Evolutionary conservation across 176 grass and related monocot species (phyloP).

Genomic region (Echinochloa phyllopogon): DNA sequence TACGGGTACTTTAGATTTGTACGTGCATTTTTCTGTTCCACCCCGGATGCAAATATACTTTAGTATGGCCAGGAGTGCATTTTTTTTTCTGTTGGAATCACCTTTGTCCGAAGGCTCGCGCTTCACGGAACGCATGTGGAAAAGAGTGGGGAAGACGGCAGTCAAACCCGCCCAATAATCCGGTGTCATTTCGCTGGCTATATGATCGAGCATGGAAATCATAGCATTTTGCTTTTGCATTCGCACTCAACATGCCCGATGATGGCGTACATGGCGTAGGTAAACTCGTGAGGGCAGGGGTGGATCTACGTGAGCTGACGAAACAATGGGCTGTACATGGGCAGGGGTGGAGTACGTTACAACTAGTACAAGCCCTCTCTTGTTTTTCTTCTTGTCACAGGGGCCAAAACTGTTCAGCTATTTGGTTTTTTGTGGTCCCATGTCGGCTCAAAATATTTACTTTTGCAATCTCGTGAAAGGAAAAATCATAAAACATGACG

Average conservation of each 20-base stretch:
- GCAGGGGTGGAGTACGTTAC: no score
- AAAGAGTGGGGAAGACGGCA: background rate
- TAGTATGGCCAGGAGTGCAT: background rate
- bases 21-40: no score
- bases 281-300: background rate
- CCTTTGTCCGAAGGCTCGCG: background rate
- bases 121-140: background rate
- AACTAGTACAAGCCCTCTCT: no score
- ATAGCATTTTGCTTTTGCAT: constrained; percentile 11
- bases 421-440: no score
- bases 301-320: background rate
- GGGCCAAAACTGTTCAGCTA: no score
- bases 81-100: background rate
- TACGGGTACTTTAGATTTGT: no score
- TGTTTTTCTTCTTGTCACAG: no score
- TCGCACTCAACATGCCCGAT: background rate
- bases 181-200: background rate
- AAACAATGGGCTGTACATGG: no score
- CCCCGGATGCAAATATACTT: no score
- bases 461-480: no score
- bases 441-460: no score
- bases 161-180: background rate
- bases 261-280: background rate
- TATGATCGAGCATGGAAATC: background rate
- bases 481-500: no score